Conservation (phyloP, 2,329 filamentous ascomycete species). For the Curvularia lunata region DNA sequence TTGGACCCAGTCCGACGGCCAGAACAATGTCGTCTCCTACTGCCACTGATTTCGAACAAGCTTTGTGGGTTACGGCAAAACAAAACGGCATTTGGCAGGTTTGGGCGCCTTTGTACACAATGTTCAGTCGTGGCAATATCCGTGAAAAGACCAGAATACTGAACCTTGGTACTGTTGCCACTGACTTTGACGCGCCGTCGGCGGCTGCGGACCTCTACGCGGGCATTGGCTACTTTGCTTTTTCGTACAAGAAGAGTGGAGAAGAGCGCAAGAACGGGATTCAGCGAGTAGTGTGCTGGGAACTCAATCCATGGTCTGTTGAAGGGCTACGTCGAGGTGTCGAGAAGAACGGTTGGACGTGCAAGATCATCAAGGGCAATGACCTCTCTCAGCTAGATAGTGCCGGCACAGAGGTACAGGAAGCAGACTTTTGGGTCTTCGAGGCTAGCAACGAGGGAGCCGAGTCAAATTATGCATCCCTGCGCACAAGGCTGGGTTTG, state of each 20-base stretch:
- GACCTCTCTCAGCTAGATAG: background rate
- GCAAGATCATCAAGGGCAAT: constrained; percentile 11
- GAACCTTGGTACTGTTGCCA: constrained; percentile 45
- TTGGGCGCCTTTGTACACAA: constrained; percentile 89
- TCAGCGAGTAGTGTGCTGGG: constrained; percentile 78
- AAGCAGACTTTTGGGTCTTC: constrained; percentile 48
- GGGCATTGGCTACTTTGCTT: constrained; percentile 93
- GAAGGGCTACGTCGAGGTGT: constrained; percentile 54
- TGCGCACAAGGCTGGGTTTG: background rate
- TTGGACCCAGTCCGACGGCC: constrained; percentile 61
- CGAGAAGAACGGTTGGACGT: constrained; percentile 49
- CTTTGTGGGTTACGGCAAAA: constrained; percentile 79
- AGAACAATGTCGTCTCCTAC: constrained; percentile 33
- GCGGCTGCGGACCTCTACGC: constrained; percentile 79
- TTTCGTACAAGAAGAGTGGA: constrained; percentile 77
- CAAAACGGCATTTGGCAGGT: constrained; percentile 80
- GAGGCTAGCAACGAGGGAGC: constrained; percentile 51
- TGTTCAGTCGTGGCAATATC: constrained; percentile 92
- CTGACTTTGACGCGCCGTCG: constrained; percentile 21
- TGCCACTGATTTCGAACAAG: constrained; percentile 63
- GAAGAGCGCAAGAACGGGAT: constrained; percentile 63
- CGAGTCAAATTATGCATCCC: background rate
- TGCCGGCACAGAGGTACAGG: background rate
- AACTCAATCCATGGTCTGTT: constrained; percentile 70
- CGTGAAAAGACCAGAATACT: constrained; percentile 84